A percentile compares a stretch with the other conserved stretches of the same genome.
Conservation (phyloP, 1,284 basidiomycete species). For the Puccinia triticina region DNA sequence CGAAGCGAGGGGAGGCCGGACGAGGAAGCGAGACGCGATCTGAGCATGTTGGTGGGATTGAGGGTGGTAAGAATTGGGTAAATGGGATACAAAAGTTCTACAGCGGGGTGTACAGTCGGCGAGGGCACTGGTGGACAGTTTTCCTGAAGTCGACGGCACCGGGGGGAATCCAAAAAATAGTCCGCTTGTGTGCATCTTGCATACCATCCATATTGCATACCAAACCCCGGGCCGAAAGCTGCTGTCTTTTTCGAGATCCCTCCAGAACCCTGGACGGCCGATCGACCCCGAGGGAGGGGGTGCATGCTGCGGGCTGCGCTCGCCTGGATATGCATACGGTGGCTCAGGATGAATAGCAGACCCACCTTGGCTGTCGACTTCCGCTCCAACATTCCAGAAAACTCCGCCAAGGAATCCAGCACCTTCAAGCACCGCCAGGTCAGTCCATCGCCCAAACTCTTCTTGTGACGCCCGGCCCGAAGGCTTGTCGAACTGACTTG, state of each 20-base stretch:
- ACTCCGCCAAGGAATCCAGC: neutral
- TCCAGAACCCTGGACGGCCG: neutral
- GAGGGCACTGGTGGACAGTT: neutral
- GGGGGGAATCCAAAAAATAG: neutral
- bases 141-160: neutral
- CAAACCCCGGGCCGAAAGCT: too few relatives aligned
- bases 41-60: conserved; percentile 22
- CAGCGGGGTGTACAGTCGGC: neutral
- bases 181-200: neutral
- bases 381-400: neutral
- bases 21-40: conserved; percentile 32
- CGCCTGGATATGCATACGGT: neutral
- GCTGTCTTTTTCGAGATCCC: neutral
- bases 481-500: too few relatives aligned
- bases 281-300: too few relatives aligned
- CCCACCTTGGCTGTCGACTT: neutral
- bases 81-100: neutral
- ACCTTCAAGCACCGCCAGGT: too few relatives aligned
- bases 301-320: neutral
- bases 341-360: neutral
- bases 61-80: neutral
- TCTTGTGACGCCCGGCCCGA: too few relatives aligned
- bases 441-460: neutral
- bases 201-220: neutral
- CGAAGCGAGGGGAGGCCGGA: conserved; percentile 28